Percentiles rank a stretch among this genome's conserved stretches.
These are phyloP conservation scores for Penicillium sp. DNA, from an alignment of 2,329 filamentous ascomycete genomes.

Conservation along the genomic window DNA sequence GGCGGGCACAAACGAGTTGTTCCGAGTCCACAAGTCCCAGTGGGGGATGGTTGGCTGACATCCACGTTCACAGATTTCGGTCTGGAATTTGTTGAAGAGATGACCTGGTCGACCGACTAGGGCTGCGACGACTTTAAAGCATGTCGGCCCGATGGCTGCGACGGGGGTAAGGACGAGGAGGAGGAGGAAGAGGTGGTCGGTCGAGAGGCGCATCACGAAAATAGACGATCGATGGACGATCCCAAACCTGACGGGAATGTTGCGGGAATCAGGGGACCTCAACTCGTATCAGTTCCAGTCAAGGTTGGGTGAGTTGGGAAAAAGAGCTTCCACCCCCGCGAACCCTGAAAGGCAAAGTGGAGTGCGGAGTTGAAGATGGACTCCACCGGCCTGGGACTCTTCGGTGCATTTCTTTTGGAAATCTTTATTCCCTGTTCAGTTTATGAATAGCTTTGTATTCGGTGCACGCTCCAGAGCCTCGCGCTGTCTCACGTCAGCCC, in stretches of 20 bases:
- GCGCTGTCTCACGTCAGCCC: not conserved
- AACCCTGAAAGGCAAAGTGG: not conserved
- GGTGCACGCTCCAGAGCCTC: too few species aligned
- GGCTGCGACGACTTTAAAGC: conserved; percentile 82
- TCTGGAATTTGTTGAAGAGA: conserved; percentile 34
- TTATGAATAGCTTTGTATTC: too few species aligned
- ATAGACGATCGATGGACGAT: not conserved
- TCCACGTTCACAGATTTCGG: conserved; percentile 33
- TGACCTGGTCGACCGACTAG: conserved; percentile 31
- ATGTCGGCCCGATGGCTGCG: conserved; percentile 58
- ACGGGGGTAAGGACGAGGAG: conserved; percentile 16
- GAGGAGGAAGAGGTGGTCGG: conserved; percentile 20
- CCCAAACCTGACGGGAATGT: not conserved
- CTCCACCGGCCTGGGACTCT: not conserved
- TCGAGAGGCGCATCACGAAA: conserved; percentile 22
- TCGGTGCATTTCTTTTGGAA: not conserved
- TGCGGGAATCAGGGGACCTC: not conserved
- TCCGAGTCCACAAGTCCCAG: conserved; percentile 39
- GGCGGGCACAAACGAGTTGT: conserved; percentile 36
- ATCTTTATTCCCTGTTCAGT: not conserved
- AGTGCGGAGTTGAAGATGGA: conserved; percentile 4
- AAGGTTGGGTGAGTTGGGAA: too few species aligned
- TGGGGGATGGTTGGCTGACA: conserved; percentile 35
- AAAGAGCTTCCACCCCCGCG: conserved; percentile 1
- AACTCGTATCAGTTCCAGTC: too few species aligned